Conservation (phyloP, 2,329 filamentous ascomycete species). For the Colletotrichum sp. region DNA sequence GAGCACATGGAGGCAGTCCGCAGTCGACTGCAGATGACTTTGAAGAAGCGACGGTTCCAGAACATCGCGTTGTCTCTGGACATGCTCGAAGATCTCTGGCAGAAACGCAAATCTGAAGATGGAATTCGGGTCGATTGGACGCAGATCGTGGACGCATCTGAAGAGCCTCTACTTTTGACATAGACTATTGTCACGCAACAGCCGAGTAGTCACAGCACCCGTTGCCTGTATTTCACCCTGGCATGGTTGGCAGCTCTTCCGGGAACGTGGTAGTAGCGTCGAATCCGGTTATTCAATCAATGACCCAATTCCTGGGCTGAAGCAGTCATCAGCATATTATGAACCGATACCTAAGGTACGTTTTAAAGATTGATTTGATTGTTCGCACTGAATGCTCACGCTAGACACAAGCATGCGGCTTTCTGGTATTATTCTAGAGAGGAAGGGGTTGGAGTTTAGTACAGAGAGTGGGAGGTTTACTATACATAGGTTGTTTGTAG, state of each 20-base stretch:
- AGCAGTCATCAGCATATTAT: too few relatives aligned
- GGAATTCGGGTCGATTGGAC: background rate
- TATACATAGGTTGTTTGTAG: too few relatives aligned
- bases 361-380: too few relatives aligned
- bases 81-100: conserved; percentile 8
- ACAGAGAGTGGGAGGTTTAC: too few relatives aligned
- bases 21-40: background rate
- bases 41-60: conserved; percentile 7
- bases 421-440: too few relatives aligned
- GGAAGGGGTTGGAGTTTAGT: too few relatives aligned
- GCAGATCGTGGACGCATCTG: background rate
- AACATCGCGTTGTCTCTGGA: background rate
- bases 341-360: too few relatives aligned
- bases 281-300: too few relatives aligned
- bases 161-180: conserved; percentile 6
- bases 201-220: background rate
- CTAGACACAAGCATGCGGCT: too few relatives aligned
- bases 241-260: background rate
- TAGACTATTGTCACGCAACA: background rate
- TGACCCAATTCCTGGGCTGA: too few relatives aligned
- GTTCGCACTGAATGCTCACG: too few relatives aligned
- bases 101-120: background rate
- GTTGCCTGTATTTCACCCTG: accelerated
- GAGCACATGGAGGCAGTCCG: conserved; percentile 7
- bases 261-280: too few relatives aligned